These are phyloP conservation scores for Puccinia polysora DNA, from an alignment of 1,284 basidiomycete species.

Conservation along the genomic window DNA sequence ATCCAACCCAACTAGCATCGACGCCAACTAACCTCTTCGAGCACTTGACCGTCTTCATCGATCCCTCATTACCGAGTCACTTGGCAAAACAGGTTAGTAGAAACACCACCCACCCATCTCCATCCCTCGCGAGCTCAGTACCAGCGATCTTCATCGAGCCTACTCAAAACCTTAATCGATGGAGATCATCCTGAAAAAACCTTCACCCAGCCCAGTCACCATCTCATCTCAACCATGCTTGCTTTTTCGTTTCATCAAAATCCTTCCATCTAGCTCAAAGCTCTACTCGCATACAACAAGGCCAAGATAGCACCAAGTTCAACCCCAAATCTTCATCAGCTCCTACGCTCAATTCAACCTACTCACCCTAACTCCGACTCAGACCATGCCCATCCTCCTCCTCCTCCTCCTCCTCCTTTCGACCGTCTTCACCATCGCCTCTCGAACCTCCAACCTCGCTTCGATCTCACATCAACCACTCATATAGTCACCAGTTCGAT, in stretches of 20 bases:
- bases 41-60: constrained; percentile 18
- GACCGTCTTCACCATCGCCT: neutral
- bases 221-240: neutral
- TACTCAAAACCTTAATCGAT: neutral
- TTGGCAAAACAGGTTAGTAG: constrained; percentile 22
- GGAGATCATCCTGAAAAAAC: too few relatives aligned
- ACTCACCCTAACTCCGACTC: neutral
- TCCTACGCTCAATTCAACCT: neutral
- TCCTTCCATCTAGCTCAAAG: too few relatives aligned
- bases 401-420: neutral
- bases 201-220: neutral
- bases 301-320: neutral
- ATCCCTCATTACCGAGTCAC: constrained; percentile 15
- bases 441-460: constrained; percentile 24
- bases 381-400: neutral
- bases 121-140: too few relatives aligned
- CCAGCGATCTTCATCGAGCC: too few relatives aligned
- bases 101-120: too few relatives aligned
- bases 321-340: neutral
- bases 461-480: constrained; percentile 26
- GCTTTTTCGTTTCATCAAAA: neutral
- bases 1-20: constrained; percentile 7
- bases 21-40: constrained; percentile 12
- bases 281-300: constrained; percentile 2
- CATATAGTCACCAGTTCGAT: constrained; percentile 33